phyloP scores from a whole-genome alignment of 768 basidiomycete genomes.

The Russula earlei region DNA sequence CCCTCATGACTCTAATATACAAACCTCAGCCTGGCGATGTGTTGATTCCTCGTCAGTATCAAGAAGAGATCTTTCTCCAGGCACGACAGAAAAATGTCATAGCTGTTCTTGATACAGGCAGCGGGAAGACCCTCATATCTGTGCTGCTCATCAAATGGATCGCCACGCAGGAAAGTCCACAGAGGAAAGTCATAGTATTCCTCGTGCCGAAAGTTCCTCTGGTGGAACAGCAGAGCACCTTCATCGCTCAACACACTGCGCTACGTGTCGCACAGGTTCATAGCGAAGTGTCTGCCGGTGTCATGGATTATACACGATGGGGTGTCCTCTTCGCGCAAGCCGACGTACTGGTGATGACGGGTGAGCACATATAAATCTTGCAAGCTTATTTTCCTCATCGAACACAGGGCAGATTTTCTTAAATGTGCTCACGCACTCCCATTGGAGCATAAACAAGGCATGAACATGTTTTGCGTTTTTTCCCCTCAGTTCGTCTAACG shows the following conservation, averaged over 20 bases:
- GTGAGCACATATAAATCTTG: slow-evolving; percentile 30
- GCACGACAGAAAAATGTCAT: slow-evolving; percentile 46
- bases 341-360: slow-evolving; percentile 83
- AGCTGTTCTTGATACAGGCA: slow-evolving; percentile 49
- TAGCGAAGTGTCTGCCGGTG: slow-evolving; percentile 62
- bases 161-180: slow-evolving; percentile 37
- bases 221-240: slow-evolving; percentile 72
- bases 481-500: neutral
- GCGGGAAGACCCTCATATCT: slow-evolving; percentile 54
- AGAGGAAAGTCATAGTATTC: slow-evolving; percentile 61
- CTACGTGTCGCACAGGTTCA: slow-evolving; percentile 59
- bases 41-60: slow-evolving; percentile 38
- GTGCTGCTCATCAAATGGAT: slow-evolving; percentile 69
- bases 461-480: neutral
- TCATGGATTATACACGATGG: slow-evolving; percentile 62
- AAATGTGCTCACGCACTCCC: slow-evolving; percentile 70
- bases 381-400: neutral
- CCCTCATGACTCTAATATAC: slow-evolving; percentile 1
- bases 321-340: slow-evolving; percentile 45
- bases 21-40: slow-evolving; percentile 6
- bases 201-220: slow-evolving; percentile 80
- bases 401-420: slow-evolving; percentile 69
- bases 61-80: slow-evolving; percentile 46
- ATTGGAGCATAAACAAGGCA: slow-evolving; percentile 64
- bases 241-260: slow-evolving; percentile 53